Evolutionary conservation across 192 early-diverging fungal genomes (phyloP).

Genomic region (Borealophlyctis nickersoniae): DNA sequence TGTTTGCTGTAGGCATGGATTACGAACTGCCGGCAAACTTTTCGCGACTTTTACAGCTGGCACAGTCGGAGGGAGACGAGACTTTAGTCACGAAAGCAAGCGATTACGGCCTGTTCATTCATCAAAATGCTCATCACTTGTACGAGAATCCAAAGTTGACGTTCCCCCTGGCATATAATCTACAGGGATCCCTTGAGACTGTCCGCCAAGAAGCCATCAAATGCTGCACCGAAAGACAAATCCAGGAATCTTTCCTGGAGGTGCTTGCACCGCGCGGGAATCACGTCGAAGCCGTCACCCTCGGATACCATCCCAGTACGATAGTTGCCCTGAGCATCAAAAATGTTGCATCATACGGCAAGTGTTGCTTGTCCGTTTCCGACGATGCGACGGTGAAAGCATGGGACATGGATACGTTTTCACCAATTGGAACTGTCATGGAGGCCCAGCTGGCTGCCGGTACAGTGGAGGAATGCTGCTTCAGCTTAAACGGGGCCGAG

Average conservation of each 20-base stretch:
- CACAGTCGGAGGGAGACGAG: not conserved
- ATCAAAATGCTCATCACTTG: conserved; percentile 1
- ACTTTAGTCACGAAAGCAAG: not conserved
- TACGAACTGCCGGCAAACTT: conserved; percentile 3
- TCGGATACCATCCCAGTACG: not conserved
- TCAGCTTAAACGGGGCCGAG: conserved; percentile 9
- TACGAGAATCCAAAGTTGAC: conserved; percentile 1
- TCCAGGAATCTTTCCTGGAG: not conserved
- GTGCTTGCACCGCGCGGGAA: not conserved
- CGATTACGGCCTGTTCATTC: conserved; percentile 9
- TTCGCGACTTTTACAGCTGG: conserved; percentile 4
- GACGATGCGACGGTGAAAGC: conserved; percentile 13
- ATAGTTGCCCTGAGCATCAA: not conserved
- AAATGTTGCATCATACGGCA: not conserved
- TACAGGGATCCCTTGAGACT: conserved; percentile 1
- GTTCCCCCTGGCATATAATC: conserved; percentile 13
- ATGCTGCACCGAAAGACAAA: not conserved
- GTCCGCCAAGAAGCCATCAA: conserved; percentile 7
- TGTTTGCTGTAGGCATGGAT: not conserved
- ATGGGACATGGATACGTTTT: conserved; percentile 12
- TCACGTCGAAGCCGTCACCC: not conserved
- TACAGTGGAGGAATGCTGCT: conserved; percentile 8
- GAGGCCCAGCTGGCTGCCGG: conserved; percentile 3
- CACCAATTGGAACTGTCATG: not conserved
- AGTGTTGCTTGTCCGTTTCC: conserved; percentile 19